These are phyloP conservation scores for Takakia lepidozioides DNA, from an alignment of 225 moss, liverwort and hornwort species.

Conservation along the genomic window DNA sequence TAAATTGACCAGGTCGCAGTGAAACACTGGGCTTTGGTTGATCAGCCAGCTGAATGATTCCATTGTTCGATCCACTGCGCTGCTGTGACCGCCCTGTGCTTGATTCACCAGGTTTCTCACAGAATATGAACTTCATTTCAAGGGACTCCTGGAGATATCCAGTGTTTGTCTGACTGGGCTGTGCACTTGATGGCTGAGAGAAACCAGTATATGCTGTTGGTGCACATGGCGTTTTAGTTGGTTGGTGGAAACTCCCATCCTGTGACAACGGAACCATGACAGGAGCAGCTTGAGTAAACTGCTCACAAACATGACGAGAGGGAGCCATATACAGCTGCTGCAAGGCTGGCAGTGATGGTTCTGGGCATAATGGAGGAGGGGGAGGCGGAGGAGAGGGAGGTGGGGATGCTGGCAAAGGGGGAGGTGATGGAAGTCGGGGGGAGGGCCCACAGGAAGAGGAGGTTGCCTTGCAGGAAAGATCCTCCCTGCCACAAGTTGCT, in stretches of 20 bases:
- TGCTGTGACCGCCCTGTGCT: constrained; percentile 16
- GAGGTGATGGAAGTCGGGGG: constrained; percentile 70
- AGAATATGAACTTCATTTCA: no score
- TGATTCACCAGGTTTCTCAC: no score
- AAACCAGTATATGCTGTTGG: constrained; percentile 11
- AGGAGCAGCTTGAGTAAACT: no score
- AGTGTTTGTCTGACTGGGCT: constrained; percentile 8
- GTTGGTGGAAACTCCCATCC: no score
- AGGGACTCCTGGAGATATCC: no score
- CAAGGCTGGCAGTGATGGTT: constrained; percentile 21
- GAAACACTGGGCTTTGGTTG: constrained; percentile 25
- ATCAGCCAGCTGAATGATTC: constrained; percentile 14
- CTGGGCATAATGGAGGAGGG: constrained; percentile 44
- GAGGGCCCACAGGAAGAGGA: constrained; percentile 72
- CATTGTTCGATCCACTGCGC: no score
- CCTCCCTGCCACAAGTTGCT: constrained; percentile 27
- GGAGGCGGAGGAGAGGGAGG: constrained; percentile 70
- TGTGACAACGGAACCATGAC: no score
- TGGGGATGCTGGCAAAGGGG: constrained; percentile 73
- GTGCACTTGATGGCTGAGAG: no score
- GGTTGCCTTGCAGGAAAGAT: constrained; percentile 36
- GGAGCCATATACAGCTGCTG: constrained; percentile 17
- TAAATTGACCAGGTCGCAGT: constrained; percentile 14
- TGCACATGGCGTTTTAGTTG: constrained; percentile 22
- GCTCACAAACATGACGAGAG: constrained; percentile 14